These are phyloP conservation scores for Fusarium sacchari DNA, from an alignment of 2,329 filamentous ascomycete species.

Conservation along the genomic window DNA sequence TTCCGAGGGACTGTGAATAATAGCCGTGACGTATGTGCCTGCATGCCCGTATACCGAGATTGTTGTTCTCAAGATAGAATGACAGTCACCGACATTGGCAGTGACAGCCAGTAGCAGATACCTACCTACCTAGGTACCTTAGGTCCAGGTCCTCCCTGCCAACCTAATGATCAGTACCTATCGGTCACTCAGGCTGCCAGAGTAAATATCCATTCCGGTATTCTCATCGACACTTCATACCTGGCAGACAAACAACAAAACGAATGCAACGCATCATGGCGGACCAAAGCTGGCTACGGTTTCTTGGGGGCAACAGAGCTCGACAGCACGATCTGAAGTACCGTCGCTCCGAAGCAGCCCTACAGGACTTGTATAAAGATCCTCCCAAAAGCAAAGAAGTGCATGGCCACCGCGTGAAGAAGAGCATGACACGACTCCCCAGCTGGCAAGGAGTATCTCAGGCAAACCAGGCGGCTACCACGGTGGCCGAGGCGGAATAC, in stretches of 20 bases:
- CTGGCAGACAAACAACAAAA: not conserved
- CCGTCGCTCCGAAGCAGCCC: constrained; percentile 36
- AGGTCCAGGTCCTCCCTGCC: not conserved
- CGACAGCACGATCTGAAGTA: constrained; percentile 35
- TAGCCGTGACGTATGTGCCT: not conserved
- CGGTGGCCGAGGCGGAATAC: not conserved
- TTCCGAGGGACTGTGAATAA: not conserved
- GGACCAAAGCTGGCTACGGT: constrained; percentile 40
- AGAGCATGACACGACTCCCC: constrained; percentile 13
- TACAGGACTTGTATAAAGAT: constrained; percentile 26
- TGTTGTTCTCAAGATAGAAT: not conserved
- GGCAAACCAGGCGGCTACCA: not conserved
- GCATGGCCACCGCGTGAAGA: not conserved
- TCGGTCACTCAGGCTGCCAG: not conserved
- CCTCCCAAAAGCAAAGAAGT: not conserved
- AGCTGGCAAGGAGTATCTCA: constrained; percentile 25
- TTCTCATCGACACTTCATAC: not conserved
- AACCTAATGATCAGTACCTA: not conserved
- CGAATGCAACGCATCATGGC: constrained; percentile 23
- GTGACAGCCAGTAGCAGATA: not conserved
- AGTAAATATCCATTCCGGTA: not conserved
- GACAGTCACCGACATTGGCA: not conserved
- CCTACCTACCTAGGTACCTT: not conserved
- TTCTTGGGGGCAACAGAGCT: constrained; percentile 38
- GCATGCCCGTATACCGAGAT: not conserved